phyloP scores from a whole-genome alignment of 176 grass and related monocot genomes.

The Stipa capillata region DNA sequence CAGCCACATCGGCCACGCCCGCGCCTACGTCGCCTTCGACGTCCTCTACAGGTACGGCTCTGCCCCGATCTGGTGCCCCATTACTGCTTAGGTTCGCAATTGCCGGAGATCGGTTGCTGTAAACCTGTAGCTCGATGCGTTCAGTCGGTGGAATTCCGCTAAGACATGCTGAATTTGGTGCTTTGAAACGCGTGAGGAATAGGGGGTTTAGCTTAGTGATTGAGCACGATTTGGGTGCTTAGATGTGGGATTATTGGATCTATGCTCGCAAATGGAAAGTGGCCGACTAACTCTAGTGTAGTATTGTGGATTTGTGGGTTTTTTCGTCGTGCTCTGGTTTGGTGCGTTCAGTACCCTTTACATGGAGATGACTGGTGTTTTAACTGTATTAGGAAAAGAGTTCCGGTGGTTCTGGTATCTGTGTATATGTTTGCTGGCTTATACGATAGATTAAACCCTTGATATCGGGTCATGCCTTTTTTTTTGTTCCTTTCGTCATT shows the following conservation, averaged over 20 bases:
- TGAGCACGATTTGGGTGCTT: background rate
- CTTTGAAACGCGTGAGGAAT: background rate
- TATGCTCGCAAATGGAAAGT: background rate
- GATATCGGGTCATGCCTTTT: background rate
- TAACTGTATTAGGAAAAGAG: background rate
- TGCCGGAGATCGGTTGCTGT: background rate
- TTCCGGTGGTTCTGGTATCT: background rate
- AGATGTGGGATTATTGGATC: background rate
- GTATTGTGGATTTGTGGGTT: background rate
- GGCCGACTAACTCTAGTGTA: background rate
- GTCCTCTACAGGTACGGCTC: constrained; percentile 47
- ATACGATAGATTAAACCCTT: background rate
- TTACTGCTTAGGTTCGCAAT: background rate
- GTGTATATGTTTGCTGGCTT: background rate
- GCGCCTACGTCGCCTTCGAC: constrained; percentile 76
- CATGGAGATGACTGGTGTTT: background rate
- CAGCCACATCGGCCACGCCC: constrained; percentile 82
- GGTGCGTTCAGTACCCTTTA: background rate
- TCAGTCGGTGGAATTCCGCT: background rate
- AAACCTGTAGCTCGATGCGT: background rate
- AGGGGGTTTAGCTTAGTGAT: background rate
- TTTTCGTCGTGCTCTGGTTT: background rate
- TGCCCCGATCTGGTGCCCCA: background rate
- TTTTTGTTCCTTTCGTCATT: background rate
- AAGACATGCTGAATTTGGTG: background rate